phyloP scores from a whole-genome alignment of 805 yeast genomes.

The Peterozyma toletana region DNA sequence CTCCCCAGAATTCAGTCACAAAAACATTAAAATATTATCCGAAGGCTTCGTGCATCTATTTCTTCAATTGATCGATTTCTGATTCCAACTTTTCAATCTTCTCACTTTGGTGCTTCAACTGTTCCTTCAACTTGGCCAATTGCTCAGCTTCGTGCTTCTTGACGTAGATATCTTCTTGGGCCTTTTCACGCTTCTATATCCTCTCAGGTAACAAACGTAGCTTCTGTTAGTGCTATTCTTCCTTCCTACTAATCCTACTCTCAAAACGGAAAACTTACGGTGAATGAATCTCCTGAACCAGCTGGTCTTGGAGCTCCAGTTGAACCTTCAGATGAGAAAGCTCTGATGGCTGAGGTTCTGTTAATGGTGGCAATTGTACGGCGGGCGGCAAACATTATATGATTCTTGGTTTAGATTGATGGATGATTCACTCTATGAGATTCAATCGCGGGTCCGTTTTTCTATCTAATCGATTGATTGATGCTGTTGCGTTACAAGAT shows the following conservation, averaged over 20 bases:
- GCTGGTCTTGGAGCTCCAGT: slow-evolving; percentile 53
- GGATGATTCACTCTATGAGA: too few species aligned
- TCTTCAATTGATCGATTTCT: slow-evolving; percentile 43
- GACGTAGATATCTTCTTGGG: slow-evolving; percentile 80
- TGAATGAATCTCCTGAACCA: slow-evolving; percentile 52
- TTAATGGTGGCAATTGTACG: slow-evolving; percentile 27
- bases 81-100: slow-evolving; percentile 40
- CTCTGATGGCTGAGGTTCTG: slow-evolving; percentile 23
- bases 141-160: slow-evolving; percentile 89
- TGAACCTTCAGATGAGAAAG: slow-evolving; percentile 45
- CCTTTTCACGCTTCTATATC: slow-evolving; percentile 78
- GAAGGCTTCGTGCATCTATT: slow-evolving; percentile 22
- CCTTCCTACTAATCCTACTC: slow-evolving; percentile 10
- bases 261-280: slow-evolving; percentile 26
- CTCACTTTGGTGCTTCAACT: slow-evolving; percentile 69
- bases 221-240: slow-evolving; percentile 19
- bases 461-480: too few species aligned
- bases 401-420: slow-evolving; percentile 2
- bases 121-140: slow-evolving; percentile 67
- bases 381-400: slow-evolving; percentile 19
- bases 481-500: too few species aligned
- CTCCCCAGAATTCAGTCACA: too few species aligned
- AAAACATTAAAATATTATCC: too few species aligned
- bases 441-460: too few species aligned
- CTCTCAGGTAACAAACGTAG: slow-evolving; percentile 12